phyloP scores from a whole-genome alignment of 2,329 filamentous ascomycete genomes.

The Xylariaceae sp. region DNA sequence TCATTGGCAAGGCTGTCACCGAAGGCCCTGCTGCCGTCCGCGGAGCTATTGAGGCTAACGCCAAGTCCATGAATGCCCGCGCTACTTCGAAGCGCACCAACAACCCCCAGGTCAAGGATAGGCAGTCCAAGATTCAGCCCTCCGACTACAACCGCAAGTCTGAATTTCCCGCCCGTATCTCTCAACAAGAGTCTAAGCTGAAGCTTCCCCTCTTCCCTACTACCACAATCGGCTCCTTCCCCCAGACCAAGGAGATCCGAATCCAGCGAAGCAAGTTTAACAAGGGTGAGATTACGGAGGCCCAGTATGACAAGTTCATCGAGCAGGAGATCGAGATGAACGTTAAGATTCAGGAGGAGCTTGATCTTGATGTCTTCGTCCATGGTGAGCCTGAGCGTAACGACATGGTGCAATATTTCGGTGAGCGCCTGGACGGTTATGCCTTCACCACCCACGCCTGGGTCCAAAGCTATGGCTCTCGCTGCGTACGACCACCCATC shows the following conservation, averaged over 20 bases:
- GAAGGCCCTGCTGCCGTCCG: slow-evolving; percentile 84
- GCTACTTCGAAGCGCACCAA: slow-evolving; percentile 93
- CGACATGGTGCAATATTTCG: slow-evolving; percentile 99
- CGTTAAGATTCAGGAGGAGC: slow-evolving; percentile 96
- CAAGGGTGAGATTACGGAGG: slow-evolving; percentile 91
- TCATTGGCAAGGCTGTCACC: slow-evolving; percentile 95
- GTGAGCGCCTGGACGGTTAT: slow-evolving; percentile 94
- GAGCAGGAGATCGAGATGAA: slow-evolving; percentile 97
- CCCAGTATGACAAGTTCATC: slow-evolving; percentile 98
- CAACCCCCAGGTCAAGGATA: slow-evolving; percentile 94
- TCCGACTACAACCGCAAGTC: slow-evolving; percentile 92
- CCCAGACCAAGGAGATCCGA: slow-evolving; percentile 98
- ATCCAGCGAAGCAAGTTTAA: slow-evolving; percentile 96
- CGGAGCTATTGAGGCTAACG: slow-evolving; percentile 91
- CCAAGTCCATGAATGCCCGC: slow-evolving; percentile 87
- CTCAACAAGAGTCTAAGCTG: slow-evolving; percentile 85
- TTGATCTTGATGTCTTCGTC: slow-evolving; percentile 93
- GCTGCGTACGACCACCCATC: slow-evolving; percentile 96
- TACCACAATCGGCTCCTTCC: slow-evolving; percentile 99
- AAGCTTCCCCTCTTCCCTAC: slow-evolving; percentile 96
- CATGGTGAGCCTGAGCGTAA: slow-evolving; percentile 99
- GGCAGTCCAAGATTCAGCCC: slow-evolving; percentile 80
- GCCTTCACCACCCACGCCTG: slow-evolving; percentile 98
- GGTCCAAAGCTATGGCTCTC: slow-evolving; percentile 98
- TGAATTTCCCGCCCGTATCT: slow-evolving; percentile 78